phyloP scores from a whole-genome alignment of 2,329 filamentous ascomycete species.

The Aspergillus tamarii region DNA sequence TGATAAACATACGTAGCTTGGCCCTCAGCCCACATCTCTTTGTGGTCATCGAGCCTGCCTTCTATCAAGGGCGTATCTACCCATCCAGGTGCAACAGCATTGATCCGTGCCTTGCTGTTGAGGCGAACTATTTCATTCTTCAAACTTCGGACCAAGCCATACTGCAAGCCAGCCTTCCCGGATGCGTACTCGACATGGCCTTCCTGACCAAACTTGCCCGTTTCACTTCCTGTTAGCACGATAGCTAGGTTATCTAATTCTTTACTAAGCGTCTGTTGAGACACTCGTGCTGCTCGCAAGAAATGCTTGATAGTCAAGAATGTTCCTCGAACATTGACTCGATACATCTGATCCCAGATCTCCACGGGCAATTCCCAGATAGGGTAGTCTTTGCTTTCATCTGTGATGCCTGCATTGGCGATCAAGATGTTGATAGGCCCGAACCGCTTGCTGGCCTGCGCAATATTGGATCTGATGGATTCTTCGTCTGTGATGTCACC shows the following conservation, averaged over 20 bases:
- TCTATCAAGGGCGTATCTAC: slow-evolving; percentile 53
- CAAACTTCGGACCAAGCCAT: slow-evolving; percentile 55
- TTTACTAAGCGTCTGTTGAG: slow-evolving; percentile 41
- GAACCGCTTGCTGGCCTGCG: slow-evolving; percentile 46
- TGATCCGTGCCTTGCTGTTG: slow-evolving; percentile 56
- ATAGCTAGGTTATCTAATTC: slow-evolving; percentile 56
- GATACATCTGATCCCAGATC: slow-evolving; percentile 57
- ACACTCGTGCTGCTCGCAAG: slow-evolving; percentile 45
- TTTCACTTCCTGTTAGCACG: slow-evolving; percentile 58
- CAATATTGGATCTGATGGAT: slow-evolving; percentile 47
- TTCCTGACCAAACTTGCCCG: slow-evolving; percentile 55
- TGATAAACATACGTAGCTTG: slow-evolving; percentile 45
- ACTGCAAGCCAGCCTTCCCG: slow-evolving; percentile 56
- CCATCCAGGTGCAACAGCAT: slow-evolving; percentile 56
- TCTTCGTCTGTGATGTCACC: slow-evolving; percentile 55
- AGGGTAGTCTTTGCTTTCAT: slow-evolving; percentile 51
- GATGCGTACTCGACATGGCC: slow-evolving; percentile 56
- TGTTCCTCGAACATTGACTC: slow-evolving; percentile 55
- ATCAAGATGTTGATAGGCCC: slow-evolving; percentile 57
- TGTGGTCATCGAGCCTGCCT: slow-evolving; percentile 53
- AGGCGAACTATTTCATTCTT: slow-evolving; percentile 60
- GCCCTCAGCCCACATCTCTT: slow-evolving; percentile 54
- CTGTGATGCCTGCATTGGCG: slow-evolving; percentile 57
- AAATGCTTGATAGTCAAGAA: slow-evolving; percentile 62
- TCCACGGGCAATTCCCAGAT: slow-evolving; percentile 58